These are phyloP conservation scores for Puya raimondii DNA, from an alignment of 176 grass and related monocot species.

Conservation along the genomic window DNA sequence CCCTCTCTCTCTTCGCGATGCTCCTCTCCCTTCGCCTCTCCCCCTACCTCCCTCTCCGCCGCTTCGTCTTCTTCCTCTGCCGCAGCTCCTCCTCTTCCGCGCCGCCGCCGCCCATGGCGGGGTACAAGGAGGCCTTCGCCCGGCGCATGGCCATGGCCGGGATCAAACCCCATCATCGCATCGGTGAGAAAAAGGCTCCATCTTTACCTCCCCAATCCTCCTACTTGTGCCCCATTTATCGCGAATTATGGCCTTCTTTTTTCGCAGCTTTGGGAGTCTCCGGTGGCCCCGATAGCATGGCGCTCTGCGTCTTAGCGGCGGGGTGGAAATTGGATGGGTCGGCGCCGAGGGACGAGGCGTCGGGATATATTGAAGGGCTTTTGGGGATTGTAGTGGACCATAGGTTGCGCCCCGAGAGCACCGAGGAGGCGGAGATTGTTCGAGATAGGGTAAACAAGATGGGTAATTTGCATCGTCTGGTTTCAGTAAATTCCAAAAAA, in stretches of 20 bases:
- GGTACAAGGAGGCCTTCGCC: conserved; percentile 52
- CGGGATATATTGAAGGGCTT: conserved; percentile 52
- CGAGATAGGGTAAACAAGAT: conserved; percentile 53
- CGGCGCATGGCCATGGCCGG: conserved; percentile 68
- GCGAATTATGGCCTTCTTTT: neutral
- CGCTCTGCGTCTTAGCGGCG: conserved; percentile 59
- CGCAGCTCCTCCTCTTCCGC: neutral
- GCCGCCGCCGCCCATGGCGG: conserved; percentile 4
- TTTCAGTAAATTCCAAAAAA: neutral
- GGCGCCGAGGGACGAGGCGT: conserved; percentile 15
- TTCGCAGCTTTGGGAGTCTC: conserved; percentile 65
- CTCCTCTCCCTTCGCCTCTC: conserved; percentile 24
- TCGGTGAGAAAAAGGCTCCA: conserved; percentile 32
- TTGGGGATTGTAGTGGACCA: conserved; percentile 81
- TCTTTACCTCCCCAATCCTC: neutral
- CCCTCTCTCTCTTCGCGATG: conserved; percentile 1
- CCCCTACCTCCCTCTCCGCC: conserved; percentile 26
- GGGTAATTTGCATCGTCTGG: conserved; percentile 34
- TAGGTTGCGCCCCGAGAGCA: conserved; percentile 60
- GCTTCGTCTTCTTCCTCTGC: conserved; percentile 36
- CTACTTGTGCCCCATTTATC: neutral
- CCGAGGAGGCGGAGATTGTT: conserved; percentile 58
- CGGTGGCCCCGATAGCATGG: conserved; percentile 89
- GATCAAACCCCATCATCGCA: conserved; percentile 69
- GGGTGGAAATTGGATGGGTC: conserved; percentile 57